Conservation (phyloP, 106 monocot genomes). For the Xerophyta viscosa region DNA sequence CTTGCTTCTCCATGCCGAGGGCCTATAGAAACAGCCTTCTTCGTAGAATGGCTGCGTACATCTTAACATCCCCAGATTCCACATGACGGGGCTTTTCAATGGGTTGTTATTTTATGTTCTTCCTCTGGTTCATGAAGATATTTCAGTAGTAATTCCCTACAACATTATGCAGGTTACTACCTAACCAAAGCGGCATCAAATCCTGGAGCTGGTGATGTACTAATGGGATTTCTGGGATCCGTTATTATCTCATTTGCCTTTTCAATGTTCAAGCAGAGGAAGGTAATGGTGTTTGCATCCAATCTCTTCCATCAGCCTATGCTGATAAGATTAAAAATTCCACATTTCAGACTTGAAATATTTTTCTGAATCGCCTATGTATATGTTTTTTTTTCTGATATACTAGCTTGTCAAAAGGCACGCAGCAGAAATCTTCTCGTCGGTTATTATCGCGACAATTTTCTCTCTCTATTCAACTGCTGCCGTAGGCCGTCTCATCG, state of each 20-base stretch:
- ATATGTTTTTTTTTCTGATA: conserved; percentile 1
- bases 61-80: too few relatives aligned
- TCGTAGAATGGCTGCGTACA: too few relatives aligned
- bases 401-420: conserved; percentile 88
- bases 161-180: conserved; percentile 54
- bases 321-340: too few relatives aligned
- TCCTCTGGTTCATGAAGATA: too few relatives aligned
- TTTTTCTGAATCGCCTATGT: not conserved
- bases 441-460: conserved; percentile 54
- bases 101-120: too few relatives aligned
- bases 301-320: too few relatives aligned
- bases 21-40: too few relatives aligned
- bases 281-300: conserved; percentile 41
- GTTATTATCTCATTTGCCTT: conserved; percentile 99
- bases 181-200: conserved; percentile 78
- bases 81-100: too few relatives aligned
- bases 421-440: conserved; percentile 95
- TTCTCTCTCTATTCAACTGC: conserved; percentile 97
- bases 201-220: conserved; percentile 97
- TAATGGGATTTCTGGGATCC: conserved; percentile 94
- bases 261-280: conserved; percentile 98
- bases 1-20: too few relatives aligned
- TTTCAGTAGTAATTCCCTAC: too few relatives aligned
- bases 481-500: conserved; percentile 59
- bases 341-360: too few relatives aligned